phyloP scores from a whole-genome alignment of 2,329 filamentous ascomycete species.

The Epicoccum sorghinum region DNA sequence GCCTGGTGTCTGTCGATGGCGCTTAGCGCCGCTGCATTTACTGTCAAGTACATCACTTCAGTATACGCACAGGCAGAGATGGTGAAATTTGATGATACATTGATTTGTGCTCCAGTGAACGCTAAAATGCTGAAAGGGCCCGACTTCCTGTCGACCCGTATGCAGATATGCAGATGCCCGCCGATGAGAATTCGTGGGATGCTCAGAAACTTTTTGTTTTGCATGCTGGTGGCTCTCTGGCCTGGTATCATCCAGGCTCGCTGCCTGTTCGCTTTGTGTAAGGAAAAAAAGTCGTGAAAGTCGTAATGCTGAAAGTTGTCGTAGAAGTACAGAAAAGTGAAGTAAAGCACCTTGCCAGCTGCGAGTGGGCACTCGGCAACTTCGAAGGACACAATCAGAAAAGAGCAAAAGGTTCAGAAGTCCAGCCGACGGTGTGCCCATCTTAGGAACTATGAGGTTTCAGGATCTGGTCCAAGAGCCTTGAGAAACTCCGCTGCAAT shows the following conservation, averaged over 20 bases:
- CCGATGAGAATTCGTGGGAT: constrained; percentile 18
- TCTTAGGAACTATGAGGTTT: too few species aligned
- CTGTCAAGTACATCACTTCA: not conserved
- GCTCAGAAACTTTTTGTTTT: constrained; percentile 23
- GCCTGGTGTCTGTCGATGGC: too few species aligned
- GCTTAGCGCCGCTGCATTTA: too few species aligned
- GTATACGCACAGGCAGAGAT: too few species aligned
- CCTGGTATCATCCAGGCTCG: constrained; percentile 46
- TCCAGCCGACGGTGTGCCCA: too few species aligned
- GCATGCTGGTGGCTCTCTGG: constrained; percentile 32
- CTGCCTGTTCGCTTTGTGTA: constrained; percentile 17
- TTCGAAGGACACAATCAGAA: too few species aligned
- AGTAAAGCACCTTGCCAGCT: not conserved
- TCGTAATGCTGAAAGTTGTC: constrained; percentile 29
- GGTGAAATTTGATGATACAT: constrained; percentile 11
- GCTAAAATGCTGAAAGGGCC: constrained; percentile 25
- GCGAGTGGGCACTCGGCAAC: too few species aligned
- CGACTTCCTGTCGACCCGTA: constrained; percentile 18
- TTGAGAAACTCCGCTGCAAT: not conserved
- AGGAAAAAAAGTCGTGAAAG: constrained; percentile 37
- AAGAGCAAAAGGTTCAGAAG: too few species aligned
- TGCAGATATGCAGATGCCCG: constrained; percentile 24
- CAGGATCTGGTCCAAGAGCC: too few species aligned
- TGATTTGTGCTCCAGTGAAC: constrained; percentile 15
- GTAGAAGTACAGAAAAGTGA: constrained; percentile 31